Conservation (phyloP, 2,329 filamentous ascomycete genomes). For the Microthyrium microscopicum region DNA sequence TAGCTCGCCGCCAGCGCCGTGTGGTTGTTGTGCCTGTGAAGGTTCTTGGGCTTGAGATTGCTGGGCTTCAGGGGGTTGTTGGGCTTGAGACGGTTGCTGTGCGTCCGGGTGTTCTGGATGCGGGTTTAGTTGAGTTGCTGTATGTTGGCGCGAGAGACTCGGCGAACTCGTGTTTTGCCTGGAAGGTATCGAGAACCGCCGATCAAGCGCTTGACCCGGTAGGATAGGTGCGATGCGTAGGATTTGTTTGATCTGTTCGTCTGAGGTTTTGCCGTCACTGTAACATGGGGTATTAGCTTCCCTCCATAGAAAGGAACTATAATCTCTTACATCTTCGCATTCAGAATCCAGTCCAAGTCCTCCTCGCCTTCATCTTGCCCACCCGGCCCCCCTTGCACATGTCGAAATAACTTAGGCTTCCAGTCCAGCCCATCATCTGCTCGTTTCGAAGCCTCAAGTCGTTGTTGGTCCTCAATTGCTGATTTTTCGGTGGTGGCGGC, state of each 20-base stretch:
- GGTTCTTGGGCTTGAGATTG: not conserved
- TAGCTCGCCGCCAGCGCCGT: slow-evolving; percentile 16
- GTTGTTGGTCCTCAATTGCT: slow-evolving; percentile 84
- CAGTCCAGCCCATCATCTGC: slow-evolving; percentile 68
- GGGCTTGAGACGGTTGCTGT: slow-evolving; percentile 2
- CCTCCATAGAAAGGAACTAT: not conserved
- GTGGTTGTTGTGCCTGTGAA: slow-evolving; percentile 8
- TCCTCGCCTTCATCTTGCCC: slow-evolving; percentile 67
- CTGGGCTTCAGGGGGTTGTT: slow-evolving; percentile 6
- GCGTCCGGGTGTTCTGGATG: not conserved
- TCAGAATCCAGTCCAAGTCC: slow-evolving; percentile 88
- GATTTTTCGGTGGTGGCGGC: slow-evolving; percentile 88
- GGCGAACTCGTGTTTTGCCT: no score
- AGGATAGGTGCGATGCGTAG: slow-evolving; percentile 73
- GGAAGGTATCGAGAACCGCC: slow-evolving; percentile 26
- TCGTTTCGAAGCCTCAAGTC: slow-evolving; percentile 70
- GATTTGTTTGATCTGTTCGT: slow-evolving; percentile 65
- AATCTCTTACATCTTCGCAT: slow-evolving; percentile 55
- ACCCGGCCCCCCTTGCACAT: slow-evolving; percentile 52
- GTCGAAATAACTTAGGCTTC: slow-evolving; percentile 72
- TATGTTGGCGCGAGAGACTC: slow-evolving; percentile 5
- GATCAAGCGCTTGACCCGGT: slow-evolving; percentile 48
- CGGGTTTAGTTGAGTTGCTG: not conserved
- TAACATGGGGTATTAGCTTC: not conserved
- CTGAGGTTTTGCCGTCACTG: slow-evolving; percentile 47